These are phyloP conservation scores for Linnemannia exigua DNA, from an alignment of 192 early-diverging fungal species.

Conservation along the genomic window DNA sequence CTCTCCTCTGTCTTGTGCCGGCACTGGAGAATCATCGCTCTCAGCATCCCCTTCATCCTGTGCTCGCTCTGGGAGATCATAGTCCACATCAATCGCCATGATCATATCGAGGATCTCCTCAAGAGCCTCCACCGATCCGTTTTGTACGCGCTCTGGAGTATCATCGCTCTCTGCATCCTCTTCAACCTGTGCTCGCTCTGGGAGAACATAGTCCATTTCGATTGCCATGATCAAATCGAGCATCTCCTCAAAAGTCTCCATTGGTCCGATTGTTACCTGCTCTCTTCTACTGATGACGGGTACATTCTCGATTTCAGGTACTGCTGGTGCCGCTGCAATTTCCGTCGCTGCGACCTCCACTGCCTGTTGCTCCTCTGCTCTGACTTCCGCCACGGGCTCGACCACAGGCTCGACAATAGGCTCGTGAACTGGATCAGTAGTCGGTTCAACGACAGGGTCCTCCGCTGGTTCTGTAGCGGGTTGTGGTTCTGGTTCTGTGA, in stretches of 20 bases:
- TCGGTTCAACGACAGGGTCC: neutral
- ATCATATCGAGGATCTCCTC: no score
- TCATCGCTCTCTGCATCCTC: no score
- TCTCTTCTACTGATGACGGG: no score
- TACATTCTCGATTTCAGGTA: no score
- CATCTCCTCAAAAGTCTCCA: neutral
- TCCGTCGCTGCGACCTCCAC: neutral
- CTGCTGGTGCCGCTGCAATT: no score
- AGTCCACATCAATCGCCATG: no score
- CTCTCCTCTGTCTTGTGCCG: neutral
- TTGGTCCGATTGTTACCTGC: no score
- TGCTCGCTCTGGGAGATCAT: neutral
- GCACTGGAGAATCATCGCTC: neutral
- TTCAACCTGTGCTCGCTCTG: no score
- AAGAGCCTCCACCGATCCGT: no score
- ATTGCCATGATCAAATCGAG: neutral
- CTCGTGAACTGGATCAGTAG: neutral
- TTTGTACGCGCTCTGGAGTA: no score
- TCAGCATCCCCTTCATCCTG: neutral
- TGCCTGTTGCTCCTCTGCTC: neutral
- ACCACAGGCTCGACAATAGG: neutral
- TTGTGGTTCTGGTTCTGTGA: neutral
- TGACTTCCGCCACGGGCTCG: neutral
- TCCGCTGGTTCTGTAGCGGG: neutral
- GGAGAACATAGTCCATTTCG: neutral